These are phyloP conservation scores for Hymenochaete sp. DNA, from an alignment of 1,284 basidiomycete species.

Conservation along the genomic window DNA sequence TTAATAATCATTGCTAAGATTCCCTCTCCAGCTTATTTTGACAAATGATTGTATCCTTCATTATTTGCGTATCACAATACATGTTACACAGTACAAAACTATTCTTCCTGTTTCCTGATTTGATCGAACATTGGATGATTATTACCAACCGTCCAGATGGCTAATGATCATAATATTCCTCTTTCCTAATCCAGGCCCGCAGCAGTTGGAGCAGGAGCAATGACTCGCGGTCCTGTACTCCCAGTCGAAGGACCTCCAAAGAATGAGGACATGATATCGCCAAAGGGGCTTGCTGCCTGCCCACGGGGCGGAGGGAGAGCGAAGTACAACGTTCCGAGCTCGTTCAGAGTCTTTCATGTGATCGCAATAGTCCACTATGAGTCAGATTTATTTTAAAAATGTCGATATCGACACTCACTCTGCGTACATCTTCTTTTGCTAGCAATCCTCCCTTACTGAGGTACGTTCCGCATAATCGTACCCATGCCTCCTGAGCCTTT, in stretches of 20 bases:
- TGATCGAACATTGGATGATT: too few relatives aligned
- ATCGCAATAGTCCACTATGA: background rate
- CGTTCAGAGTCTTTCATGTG: slow-evolving; percentile 31
- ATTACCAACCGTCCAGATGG: too few relatives aligned
- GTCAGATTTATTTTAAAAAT: background rate
- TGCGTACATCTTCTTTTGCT: slow-evolving; percentile 61
- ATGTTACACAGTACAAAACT: background rate
- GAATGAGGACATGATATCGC: slow-evolving; percentile 76
- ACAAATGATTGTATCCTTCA: background rate
- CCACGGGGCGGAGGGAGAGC: slow-evolving; percentile 65
- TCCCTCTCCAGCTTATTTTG: too few relatives aligned
- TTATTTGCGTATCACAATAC: background rate
- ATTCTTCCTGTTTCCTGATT: background rate
- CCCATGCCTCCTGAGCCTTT: slow-evolving; percentile 70
- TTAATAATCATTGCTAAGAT: too few relatives aligned
- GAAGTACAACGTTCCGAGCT: slow-evolving; percentile 71
- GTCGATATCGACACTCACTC: slow-evolving; percentile 38
- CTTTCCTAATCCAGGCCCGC: slow-evolving; percentile 31
- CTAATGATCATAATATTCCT: too few relatives aligned
- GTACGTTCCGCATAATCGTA: slow-evolving; percentile 75
- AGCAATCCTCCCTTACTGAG: slow-evolving; percentile 57
- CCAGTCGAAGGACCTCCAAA: slow-evolving; percentile 42
- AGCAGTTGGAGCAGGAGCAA: slow-evolving; percentile 31
- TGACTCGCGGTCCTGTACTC: slow-evolving; percentile 28
- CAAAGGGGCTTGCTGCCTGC: slow-evolving; percentile 68